Evolutionary conservation across 1,284 basidiomycete species (phyloP), one percentile per base, ranked within the genome.

Genomic region (Waitea zeae): DNA sequence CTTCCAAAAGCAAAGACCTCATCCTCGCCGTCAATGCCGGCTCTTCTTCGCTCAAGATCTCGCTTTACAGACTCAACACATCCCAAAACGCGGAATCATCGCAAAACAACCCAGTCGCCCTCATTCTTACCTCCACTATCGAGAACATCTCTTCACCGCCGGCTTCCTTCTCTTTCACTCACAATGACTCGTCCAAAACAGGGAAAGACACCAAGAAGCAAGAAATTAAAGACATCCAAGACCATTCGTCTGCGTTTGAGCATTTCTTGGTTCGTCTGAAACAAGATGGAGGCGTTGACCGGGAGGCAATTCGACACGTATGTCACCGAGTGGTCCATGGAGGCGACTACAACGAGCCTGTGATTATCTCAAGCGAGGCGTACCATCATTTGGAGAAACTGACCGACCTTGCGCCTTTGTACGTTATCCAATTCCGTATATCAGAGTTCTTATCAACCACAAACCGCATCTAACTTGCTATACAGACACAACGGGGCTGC

Each of bases 261-360:
- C 61, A 71, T 45, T 78, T 83, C 48, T 56, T 83, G 20, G 45
- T 61, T 12, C 54, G 54, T 34, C 54, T 80, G 22, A 46, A 62
- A 37, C 37, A 49, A 5, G 57, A 63, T 19, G 54, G 53, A 2
- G 52, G 53, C 33, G 60, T 75, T 30, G 57, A 68, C 41, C 49
- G 49, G 12, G 45, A 52, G 22, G 42, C 60, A 3, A 66, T 82
- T 36, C 53, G 48, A 4, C 59, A 69, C 38, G 59, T 78, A 30
- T 78, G 76, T 42, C 76, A 82, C 48, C 64, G 71, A 20, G 76
- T 88, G 32, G 87, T 92, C 1, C 87, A 90, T 45, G 87, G 87
- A 2, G 86, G 86, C 2, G 67, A 70, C 33, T 80, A 78, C 46
- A 59, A 58, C 14, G 61, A 70, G 17, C 78, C 83, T 1, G 70